Percentiles rank a stretch among this genome's conserved stretches.
These are phyloP conservation scores for Magnusiomyces starmeri DNA, from an alignment of 1,139 yeast species.

Conservation along the genomic window DNA sequence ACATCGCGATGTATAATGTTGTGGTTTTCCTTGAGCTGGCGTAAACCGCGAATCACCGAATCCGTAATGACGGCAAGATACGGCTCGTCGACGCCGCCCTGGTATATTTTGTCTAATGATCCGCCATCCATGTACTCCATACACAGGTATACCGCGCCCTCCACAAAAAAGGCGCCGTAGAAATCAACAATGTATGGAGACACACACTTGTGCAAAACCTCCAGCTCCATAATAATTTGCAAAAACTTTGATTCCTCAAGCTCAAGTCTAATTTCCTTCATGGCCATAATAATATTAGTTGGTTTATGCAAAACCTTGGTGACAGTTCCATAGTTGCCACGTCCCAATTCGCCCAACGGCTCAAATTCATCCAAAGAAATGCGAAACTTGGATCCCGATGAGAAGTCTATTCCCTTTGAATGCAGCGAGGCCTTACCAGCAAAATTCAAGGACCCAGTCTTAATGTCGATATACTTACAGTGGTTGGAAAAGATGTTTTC, in stretches of 20 bases:
- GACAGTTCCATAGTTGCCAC: constrained; percentile 95
- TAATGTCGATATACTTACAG: constrained; percentile 80
- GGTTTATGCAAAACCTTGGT: constrained; percentile 89
- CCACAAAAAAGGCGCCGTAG: constrained; percentile 94
- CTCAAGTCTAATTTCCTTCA: constrained; percentile 92
- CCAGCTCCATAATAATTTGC: constrained; percentile 93
- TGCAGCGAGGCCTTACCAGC: constrained; percentile 91
- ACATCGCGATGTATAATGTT: constrained; percentile 95
- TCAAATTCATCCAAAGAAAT: constrained; percentile 84
- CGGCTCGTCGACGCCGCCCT: constrained; percentile 72
- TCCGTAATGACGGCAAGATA: constrained; percentile 76
- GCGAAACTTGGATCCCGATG: constrained; percentile 78
- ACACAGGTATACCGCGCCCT: constrained; percentile 97
- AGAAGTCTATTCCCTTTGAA: constrained; percentile 85
- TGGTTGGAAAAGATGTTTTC: constrained; percentile 57
- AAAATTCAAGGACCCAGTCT: constrained; percentile 84
- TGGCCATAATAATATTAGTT: constrained; percentile 90
- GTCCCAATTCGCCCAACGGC: constrained; percentile 77
- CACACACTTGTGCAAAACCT: constrained; percentile 81
- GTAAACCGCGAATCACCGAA: constrained; percentile 74
- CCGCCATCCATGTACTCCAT: constrained; percentile 99
- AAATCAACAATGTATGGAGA: constrained; percentile 91
- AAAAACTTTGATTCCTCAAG: constrained; percentile 86
- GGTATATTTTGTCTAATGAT: constrained; percentile 78
- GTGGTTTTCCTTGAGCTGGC: constrained; percentile 77